phyloP scores from a whole-genome alignment of 371 early-diverging fungal genomes.

The Mortierella sp. region DNA sequence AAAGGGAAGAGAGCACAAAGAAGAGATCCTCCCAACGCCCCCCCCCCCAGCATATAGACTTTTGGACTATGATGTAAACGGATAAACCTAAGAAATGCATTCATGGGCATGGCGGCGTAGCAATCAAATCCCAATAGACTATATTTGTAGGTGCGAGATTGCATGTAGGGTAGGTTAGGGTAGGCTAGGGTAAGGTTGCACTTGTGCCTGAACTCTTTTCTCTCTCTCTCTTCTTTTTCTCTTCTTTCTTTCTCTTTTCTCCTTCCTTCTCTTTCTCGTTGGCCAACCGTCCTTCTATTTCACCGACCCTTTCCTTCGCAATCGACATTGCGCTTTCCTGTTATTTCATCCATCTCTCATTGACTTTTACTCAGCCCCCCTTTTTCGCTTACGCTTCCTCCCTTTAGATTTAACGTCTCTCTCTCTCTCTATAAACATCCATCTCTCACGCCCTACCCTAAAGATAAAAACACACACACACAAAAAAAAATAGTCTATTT shows the following conservation, averaged over 20 bases:
- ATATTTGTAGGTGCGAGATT: no score
- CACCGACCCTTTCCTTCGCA: conserved; percentile 18
- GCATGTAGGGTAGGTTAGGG: no score
- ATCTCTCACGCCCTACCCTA: not conserved
- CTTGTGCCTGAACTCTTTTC: not conserved
- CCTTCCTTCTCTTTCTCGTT: not conserved
- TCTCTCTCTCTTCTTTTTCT: not conserved
- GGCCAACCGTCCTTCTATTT: not conserved
- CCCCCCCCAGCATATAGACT: not conserved
- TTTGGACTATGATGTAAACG: no score
- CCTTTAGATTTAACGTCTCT: not conserved
- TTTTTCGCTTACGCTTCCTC: not conserved
- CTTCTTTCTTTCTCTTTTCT: not conserved
- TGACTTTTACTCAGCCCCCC: not conserved
- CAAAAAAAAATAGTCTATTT: no score
- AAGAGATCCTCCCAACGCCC: no score
- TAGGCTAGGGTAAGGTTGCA: no score
- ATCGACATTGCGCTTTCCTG: conserved; percentile 25
- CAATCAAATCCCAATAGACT: no score
- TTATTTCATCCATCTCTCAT: not conserved
- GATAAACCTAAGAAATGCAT: no score
- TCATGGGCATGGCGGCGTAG: no score
- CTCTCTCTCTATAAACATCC: not conserved
- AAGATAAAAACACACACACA: no score
- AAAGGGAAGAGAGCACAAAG: not conserved